Evolutionary conservation across 805 yeast species (phyloP), one percentile per base, ranked within the genome.

Genomic region (Lachancea sp.): DNA sequence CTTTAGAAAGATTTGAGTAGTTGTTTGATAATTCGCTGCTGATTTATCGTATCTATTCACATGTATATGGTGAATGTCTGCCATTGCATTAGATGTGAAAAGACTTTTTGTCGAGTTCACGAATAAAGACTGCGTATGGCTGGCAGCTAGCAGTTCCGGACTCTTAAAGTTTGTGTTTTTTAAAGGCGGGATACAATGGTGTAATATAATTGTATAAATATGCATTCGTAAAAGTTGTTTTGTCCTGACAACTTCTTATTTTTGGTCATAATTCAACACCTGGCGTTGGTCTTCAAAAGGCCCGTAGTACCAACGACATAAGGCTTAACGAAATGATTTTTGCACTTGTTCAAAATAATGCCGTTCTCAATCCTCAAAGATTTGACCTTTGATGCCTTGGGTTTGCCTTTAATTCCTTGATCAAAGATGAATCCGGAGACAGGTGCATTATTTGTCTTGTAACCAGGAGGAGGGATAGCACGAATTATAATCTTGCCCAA

Each of bases 401-500:
- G 44, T 9, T 40, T 36, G 13, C 39, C 39, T 13, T 26, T 29
- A 16, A 17, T 35, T 11, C 40, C 32, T 6, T 27, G 20, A 9
- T 33, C 43, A 25, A 29, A 27, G 11, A 35, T 12, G 41, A 40
- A 29, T n/a, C 51, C 59, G 25, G 55, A 49, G 4, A 49, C 42
- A 1, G 66, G 63, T 27, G 46, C 36, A 36, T 60, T 57, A 38
- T 52, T 57, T 1, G 64, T 59, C 17, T 49, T 53, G 39, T 44
- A 56, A 1, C 37, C 38, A 3, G 66, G 64, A 5, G 57, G 50
- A 17, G 30, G 36, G 6, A 51, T 33, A 12, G 60, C 56, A 3
- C 68, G 68, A 27, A 72, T 69, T 17, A 75, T 52, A 26, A 67
- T 56, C 52, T 69, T 75, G 36, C 78, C 75, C 18, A 72, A 60